These are phyloP conservation scores for Dryas alaskensis DNA, from an alignment of 306 rosid genomes.

Conservation along the genomic window DNA sequence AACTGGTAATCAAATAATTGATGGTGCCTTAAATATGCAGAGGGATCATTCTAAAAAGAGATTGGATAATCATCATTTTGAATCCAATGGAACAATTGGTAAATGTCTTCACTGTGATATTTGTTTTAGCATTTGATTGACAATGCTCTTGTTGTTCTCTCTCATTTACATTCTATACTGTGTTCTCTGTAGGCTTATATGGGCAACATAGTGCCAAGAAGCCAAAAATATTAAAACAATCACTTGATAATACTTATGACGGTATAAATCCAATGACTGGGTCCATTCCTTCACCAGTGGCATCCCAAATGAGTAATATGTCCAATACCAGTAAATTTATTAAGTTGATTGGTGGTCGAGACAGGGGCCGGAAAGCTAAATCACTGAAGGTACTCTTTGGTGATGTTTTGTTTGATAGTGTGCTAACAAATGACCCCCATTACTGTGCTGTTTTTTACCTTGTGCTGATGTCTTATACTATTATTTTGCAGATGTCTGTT, in stretches of 20 bases:
- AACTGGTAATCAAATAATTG: neutral
- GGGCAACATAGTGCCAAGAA: conserved; percentile 71
- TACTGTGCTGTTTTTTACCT: neutral
- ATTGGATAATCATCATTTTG: conserved; percentile 69
- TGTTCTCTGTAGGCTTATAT: conserved; percentile 63
- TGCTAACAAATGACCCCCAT: conserved; percentile 20
- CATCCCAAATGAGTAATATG: conserved; percentile 93
- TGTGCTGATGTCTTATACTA: conserved; percentile 2
- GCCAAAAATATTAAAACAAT: conserved; percentile 68
- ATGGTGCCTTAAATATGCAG: conserved; percentile 47
- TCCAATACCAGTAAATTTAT: conserved; percentile 78
- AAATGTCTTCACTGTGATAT: conserved; percentile 23
- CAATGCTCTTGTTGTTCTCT: conserved; percentile 8
- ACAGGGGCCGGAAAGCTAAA: conserved; percentile 76
- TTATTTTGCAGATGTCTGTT: conserved; percentile 52
- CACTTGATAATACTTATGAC: conserved; percentile 71
- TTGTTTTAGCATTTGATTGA: conserved; percentile 22
- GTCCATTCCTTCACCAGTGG: conserved; percentile 91
- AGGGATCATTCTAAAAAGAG: conserved; percentile 83
- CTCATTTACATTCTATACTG: conserved; percentile 18
- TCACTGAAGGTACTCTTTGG: conserved; percentile 59
- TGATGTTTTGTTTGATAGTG: conserved; percentile 14
- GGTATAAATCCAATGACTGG: conserved; percentile 58
- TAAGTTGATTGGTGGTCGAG: conserved; percentile 85
- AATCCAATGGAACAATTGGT: conserved; percentile 83